Evolutionary conservation across 2,329 filamentous ascomycete species (phyloP), one percentile per base, ranked within the genome.

Genomic region (Microdochium nivale): DNA sequence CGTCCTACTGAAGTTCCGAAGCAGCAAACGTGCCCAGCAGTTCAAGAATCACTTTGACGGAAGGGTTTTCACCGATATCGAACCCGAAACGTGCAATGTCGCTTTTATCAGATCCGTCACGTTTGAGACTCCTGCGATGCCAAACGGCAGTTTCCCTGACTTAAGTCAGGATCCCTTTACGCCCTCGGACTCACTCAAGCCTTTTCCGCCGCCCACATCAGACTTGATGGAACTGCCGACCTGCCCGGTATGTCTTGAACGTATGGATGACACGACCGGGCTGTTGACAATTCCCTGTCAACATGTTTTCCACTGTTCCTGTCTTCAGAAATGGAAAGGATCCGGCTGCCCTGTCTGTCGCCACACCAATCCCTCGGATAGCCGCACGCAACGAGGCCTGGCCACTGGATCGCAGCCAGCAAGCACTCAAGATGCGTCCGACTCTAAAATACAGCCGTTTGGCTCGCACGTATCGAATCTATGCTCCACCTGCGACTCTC

Each of bases 221-320:
- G 87, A 88, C 49, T 77, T 97, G 1, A 79, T 96, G 51, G 94
- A 99, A 70, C 74, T 99, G 13, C 94, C 94, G 2, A 97, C 94
- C 1, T 99, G 94, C 58, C 91, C 94, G 0, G 94, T 99, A 10
- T 99, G 94, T 59, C 78, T 99, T 4, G 94, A 99, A 67, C 86
- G 92, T 48, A 99, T 99, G 94, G 94, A 99, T 62, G 92, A 97
- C 66, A 96, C 91, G 0, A 95, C 90, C 0, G 94, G 94, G 0
- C 76, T 99, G 2, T 81, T 99, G 64, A 99, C 94, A 1, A 97
- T 97, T 40, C 85, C 95, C 27, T 99, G 94, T 65, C 92, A 97
- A 62, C 94, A 99, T 62, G 90, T 97, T 49, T 99, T 99, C 65
- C 94, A 99, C 67, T 97, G 94, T 65, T 91, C 86, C 1, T 99